Evolutionary conservation across 257 asterid genomes (phyloP).

Genomic region (Parsonsia alboflavescens): DNA sequence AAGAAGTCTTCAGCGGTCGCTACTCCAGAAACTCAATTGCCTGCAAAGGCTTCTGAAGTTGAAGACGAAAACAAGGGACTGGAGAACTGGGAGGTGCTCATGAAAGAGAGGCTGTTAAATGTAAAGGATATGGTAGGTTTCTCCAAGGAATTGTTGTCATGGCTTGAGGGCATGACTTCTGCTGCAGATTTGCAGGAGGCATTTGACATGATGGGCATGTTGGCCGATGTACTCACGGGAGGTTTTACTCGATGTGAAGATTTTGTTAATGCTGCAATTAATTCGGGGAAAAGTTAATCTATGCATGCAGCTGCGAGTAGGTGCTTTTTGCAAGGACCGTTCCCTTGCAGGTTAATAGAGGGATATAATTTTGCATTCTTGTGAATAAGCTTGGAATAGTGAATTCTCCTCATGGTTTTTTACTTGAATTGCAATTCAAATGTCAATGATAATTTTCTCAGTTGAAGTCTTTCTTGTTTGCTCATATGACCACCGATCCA

Average conservation of each 20-base stretch:
- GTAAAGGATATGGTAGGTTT: slow-evolving; percentile 80
- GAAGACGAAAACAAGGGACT: slow-evolving; percentile 52
- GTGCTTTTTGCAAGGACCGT: too few species aligned
- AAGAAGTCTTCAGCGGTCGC: slow-evolving; percentile 31
- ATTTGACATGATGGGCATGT: slow-evolving; percentile 66
- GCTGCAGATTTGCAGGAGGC: slow-evolving; percentile 82
- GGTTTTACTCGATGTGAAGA: slow-evolving; percentile 64
- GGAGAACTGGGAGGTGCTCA: slow-evolving; percentile 79
- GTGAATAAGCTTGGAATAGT: not conserved
- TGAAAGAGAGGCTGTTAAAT: slow-evolving; percentile 68
- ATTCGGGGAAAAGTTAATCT: slow-evolving; percentile 46
- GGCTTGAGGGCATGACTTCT: slow-evolving; percentile 80
- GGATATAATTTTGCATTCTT: not conserved
- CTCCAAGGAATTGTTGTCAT: slow-evolving; percentile 74
- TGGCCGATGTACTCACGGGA: slow-evolving; percentile 60
- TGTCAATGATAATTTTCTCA: not conserved
- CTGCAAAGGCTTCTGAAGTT: slow-evolving; percentile 31
- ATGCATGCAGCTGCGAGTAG: not conserved
- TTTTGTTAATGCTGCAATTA: slow-evolving; percentile 68
- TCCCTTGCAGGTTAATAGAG: too few species aligned
- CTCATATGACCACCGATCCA: too few species aligned
- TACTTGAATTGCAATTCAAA: not conserved
- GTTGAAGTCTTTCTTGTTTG: too few species aligned
- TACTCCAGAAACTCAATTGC: slow-evolving; percentile 14
- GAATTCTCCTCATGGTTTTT: not conserved